Base-by-base conservation (phyloP, 768 basidiomycete genomes). In the Podaxis sp. region DNA sequence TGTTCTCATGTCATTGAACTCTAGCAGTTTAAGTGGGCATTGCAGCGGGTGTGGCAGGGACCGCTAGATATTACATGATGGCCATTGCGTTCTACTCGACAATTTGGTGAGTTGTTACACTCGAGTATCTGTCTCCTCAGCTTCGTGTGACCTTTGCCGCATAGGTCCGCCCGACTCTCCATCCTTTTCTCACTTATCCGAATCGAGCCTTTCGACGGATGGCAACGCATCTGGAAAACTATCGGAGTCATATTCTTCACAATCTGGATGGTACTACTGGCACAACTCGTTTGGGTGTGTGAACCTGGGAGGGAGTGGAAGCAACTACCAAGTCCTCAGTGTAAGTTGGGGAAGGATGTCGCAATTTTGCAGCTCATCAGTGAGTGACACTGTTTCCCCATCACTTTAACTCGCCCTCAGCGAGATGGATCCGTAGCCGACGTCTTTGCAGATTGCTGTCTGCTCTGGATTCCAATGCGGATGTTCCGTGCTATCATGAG, bases 111-210 rank as follows among this genome's bases (percentile, higher is more conserved):
- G 68, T 51, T 50, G 25, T 7, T 38, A 21, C 23, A 4, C 27
- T 37, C 10, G 44, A 1, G 7, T 25, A 48, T 32, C 40, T 23
- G 37, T 32, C 11, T 25, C 23, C 10, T 28, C 32, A 9, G 9
- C 21, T 36, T 37, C 37, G 25, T 23, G 27, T 25, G 9, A 2
- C 11, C n/a, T 16, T n/a, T 50, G 32, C n/a, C 21, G 25, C 6
- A 50, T 44, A 80, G 79, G 78, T 74, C 70, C 35, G 72, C 82
- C 1, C 76, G 82, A 21, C 69, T 82, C n/a, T 77, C 81, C 28
- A 82, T 83, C 47, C 70, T 84, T 7, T 81, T 80, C 69, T 82
- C 82, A 4, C 75, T 85, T 60, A 78, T 83, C 55, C 79, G 83
- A 23, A 74, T 84, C 63, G 79, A 79, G 53, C 77, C 79, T 4